Evolutionary conservation across 345 rosid species (phyloP), one percentile per base, ranked within the genome.

Genomic region (Salix exigua): DNA sequence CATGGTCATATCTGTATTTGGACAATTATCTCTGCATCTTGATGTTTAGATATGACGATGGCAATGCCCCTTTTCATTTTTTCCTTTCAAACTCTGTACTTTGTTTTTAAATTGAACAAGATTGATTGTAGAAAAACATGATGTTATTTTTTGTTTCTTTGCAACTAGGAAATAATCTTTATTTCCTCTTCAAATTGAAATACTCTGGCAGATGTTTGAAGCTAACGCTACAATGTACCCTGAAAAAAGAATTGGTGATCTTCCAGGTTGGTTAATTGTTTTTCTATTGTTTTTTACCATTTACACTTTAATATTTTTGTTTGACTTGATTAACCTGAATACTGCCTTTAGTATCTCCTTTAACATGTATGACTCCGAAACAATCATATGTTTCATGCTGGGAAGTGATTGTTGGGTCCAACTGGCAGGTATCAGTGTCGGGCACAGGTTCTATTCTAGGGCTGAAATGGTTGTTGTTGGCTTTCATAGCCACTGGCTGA

Each of bases 381-480:
- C 30, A 44, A 61, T 21, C 19, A 19, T 5, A 4, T 31, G 14
- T 23, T 26, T 62, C 18, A 28, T 44, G 38, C 38, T 72, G 8
- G 37, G 14, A 23, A 68, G 3, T 72, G 77, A 55, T 70, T 33
- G 40, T 40, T 51, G 65, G 53, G 37, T 58, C 61, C 31, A 26
- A 64, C 71, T 88, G 82, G 44, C 81, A 96, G 99, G 99, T 73
- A 83, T 96, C 76, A 79, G 85, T 30, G 97, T 92, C 68, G 99
- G 99, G 46, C 95, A 93, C 77, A 94, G 83, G 51, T 96, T 96
- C 71, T 96, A 83, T 77, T 96, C 99, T 68, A 84, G 99, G 74
- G 94, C 97, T 67, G 98, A 93, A 87, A 96, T 96, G 98, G 91
- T 86, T 71, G 98, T 83, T 23, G 83, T 93, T 73, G 99, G 99